phyloP scores from a whole-genome alignment of 805 yeast genomes.

The Monosporozyma servazzii region DNA sequence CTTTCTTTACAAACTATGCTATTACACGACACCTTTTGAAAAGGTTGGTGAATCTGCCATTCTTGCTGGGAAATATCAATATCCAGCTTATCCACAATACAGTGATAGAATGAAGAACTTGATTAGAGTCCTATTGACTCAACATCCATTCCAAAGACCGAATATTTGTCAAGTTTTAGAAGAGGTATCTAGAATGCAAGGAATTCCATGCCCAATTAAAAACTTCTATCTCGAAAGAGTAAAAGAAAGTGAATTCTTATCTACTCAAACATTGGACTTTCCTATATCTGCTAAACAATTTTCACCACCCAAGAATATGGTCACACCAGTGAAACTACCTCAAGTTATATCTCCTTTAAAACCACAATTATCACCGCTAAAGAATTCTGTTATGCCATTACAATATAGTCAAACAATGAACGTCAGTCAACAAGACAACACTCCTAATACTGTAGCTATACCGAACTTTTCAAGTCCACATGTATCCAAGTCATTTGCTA shows the following conservation, averaged over 20 bases:
- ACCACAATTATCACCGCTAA: conserved; percentile 4
- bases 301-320: neutral
- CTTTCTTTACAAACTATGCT: conserved; percentile 67
- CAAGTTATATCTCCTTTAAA: conserved; percentile 1
- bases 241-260: neutral
- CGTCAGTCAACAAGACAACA: neutral
- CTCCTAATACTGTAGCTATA: neutral
- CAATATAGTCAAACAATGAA: neutral
- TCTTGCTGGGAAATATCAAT: conserved; percentile 44
- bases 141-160: conserved; percentile 65
- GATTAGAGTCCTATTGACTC: conserved; percentile 51
- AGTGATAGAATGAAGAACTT: conserved; percentile 56
- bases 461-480: neutral
- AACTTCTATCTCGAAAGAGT: conserved; percentile 31
- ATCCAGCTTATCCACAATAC: conserved; percentile 49
- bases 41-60: conserved; percentile 55
- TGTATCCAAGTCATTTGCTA: neutral
- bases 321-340: neutral
- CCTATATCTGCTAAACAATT: neutral
- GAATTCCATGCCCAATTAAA: conserved; percentile 36
- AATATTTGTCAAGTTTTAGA: conserved; percentile 63
- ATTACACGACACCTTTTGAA: conserved; percentile 78
- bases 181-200: conserved; percentile 58
- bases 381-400: neutral
- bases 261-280: neutral